phyloP scores from a whole-genome alignment of 2,329 filamentous ascomycete genomes.

The Venturia carpophila region DNA sequence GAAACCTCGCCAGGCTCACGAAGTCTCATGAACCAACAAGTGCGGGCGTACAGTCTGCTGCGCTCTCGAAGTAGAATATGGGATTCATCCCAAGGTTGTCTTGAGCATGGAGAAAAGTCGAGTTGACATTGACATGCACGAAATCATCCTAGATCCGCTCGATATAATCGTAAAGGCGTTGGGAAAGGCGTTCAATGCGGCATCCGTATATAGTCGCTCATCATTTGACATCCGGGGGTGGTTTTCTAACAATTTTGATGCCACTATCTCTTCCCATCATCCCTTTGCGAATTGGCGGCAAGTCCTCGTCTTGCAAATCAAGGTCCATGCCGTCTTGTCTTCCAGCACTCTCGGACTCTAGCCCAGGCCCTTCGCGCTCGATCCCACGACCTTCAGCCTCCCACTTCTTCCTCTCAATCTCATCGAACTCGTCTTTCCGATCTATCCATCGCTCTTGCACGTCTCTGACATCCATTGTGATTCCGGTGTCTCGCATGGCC shows the following conservation, averaged over 20 bases:
- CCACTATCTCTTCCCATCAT: conserved; percentile 48
- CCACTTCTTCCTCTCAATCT: conserved; percentile 63
- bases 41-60: too few species aligned
- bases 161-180: too few species aligned
- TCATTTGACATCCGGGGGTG: neutral
- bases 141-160: too few species aligned
- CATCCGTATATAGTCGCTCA: neutral
- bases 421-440: conserved; percentile 78
- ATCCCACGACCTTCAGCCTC: conserved; percentile 60
- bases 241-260: conserved; percentile 62
- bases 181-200: neutral
- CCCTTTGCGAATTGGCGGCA: conserved; percentile 21
- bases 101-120: too few species aligned
- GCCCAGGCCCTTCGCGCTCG: conserved; percentile 10
- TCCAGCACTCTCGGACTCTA: conserved; percentile 11
- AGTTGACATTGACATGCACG: too few species aligned
- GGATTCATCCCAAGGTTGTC: too few species aligned
- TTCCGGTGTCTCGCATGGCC: conserved; percentile 67
- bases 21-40: too few species aligned
- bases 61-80: too few species aligned
- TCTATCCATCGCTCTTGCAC: conserved; percentile 96
- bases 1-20: too few species aligned
- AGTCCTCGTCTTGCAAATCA: conserved; percentile 25
- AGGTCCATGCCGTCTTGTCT: conserved; percentile 20
- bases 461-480: conserved; percentile 73